Percentiles rank a stretch among this genome's conserved stretches.
Evolutionary conservation across 805 yeast genomes (phyloP).

Genomic region (Kazachstania africana): DNA sequence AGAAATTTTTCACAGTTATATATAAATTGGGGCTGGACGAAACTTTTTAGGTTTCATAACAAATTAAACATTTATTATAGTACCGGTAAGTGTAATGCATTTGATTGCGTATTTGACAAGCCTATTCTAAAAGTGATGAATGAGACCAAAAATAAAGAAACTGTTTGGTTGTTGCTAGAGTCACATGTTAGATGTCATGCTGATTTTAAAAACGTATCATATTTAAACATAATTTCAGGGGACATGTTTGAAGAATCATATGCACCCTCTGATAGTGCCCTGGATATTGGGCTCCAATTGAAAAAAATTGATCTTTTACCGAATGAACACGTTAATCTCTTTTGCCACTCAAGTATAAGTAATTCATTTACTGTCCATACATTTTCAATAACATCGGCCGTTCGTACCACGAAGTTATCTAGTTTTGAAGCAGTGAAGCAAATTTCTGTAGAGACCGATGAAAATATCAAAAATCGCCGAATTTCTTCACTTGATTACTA

Average conservation of each 20-base stretch:
- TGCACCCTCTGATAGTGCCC: slow-evolving; percentile 12
- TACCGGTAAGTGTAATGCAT: slow-evolving; percentile 7
- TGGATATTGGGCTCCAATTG: slow-evolving; percentile 32
- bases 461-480: neutral
- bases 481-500: slow-evolving; percentile 5
- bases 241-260: slow-evolving; percentile 6
- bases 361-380: slow-evolving; percentile 15
- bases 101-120: slow-evolving; percentile 16
- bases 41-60: slow-evolving; percentile 14
- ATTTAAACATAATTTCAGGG: slow-evolving; percentile 12
- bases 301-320: slow-evolving; percentile 14
- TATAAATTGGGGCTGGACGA: slow-evolving; percentile 50
- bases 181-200: slow-evolving; percentile 28
- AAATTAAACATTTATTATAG: slow-evolving; percentile 25
- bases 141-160: slow-evolving; percentile 14
- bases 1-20: slow-evolving; percentile 41
- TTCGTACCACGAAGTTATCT: slow-evolving; percentile 4
- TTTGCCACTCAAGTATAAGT: slow-evolving; percentile 17
- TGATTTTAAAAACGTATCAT: slow-evolving; percentile 2
- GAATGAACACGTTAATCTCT: slow-evolving; percentile 3
- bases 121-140: slow-evolving; percentile 38
- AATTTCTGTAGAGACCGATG: neutral
- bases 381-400: slow-evolving; percentile 6
- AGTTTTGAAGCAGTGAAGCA: neutral
- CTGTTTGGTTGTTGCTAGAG: slow-evolving; percentile 40